Conservation (phyloP, 352 stramenopile species). For the Pythium myriotylum region DNA sequence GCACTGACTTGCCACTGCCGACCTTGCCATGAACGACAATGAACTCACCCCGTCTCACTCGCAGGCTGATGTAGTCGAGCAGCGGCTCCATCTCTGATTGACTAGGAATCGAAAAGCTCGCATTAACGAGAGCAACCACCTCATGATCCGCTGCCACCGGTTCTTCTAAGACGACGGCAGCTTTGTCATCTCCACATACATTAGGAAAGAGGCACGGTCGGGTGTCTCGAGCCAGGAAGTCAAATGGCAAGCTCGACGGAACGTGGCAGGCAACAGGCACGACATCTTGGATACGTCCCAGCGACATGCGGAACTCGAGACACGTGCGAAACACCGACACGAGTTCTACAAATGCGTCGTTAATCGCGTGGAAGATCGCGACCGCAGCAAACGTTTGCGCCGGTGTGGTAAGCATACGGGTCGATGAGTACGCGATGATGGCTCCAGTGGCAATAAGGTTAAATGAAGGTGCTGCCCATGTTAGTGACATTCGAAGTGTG, state of each 20-base stretch:
- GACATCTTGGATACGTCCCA: constrained; percentile 32
- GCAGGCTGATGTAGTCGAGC: constrained; percentile 54
- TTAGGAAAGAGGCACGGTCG: constrained; percentile 1
- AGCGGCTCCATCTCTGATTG: constrained; percentile 25
- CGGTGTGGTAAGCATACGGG: constrained; percentile 32
- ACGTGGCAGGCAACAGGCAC: constrained; percentile 14
- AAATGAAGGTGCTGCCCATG: constrained; percentile 37
- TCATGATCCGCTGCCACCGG: constrained; percentile 10
- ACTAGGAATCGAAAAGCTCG: constrained; percentile 43
- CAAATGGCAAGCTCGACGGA: constrained; percentile 11
- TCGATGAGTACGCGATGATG: constrained; percentile 30
- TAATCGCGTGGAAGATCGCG: constrained; percentile 44
- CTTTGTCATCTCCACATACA: background rate
- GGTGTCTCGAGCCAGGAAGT: constrained; percentile 19
- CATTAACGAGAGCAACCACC: constrained; percentile 43
- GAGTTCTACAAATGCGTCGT: constrained; percentile 32
- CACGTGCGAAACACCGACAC: constrained; percentile 23
- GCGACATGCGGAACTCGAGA: constrained; percentile 34
- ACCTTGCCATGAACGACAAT: constrained; percentile 62
- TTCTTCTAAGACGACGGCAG: background rate
- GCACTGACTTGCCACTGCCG: constrained; percentile 64
- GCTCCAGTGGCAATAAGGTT: constrained; percentile 40
- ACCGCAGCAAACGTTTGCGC: constrained; percentile 41
- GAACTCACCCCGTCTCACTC: constrained; percentile 47
- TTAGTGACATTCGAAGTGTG: constrained; percentile 38